Percentiles rank a stretch among this genome's conserved stretches.
Conservation (phyloP, 306 rosid species). For the Corylus heterophylla region DNA sequence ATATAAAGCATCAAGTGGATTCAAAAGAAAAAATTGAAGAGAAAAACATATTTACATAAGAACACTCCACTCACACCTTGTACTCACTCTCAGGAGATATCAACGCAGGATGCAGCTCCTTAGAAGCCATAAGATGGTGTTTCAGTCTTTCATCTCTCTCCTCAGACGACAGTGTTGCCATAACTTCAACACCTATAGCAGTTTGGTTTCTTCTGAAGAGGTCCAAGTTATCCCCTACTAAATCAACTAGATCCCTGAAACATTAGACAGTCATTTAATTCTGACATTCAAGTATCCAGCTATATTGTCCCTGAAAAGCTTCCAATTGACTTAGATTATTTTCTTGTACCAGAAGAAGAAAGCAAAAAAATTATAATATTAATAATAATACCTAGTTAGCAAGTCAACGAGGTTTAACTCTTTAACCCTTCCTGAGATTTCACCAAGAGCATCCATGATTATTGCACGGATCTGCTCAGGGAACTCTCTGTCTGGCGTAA, state of each 20-base stretch:
- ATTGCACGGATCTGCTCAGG: constrained; percentile 71
- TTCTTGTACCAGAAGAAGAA: constrained; percentile 25
- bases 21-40: constrained; percentile 28
- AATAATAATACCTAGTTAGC: constrained; percentile 65
- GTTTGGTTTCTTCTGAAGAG: constrained; percentile 97
- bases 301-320: constrained; percentile 13
- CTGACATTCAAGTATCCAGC: neutral
- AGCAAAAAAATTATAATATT: neutral
- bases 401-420: constrained; percentile 88
- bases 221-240: constrained; percentile 84
- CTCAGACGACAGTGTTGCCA: constrained; percentile 88
- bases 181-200: constrained; percentile 80
- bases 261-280: constrained; percentile 15
- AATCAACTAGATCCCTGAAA: constrained; percentile 83
- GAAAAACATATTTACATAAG: constrained; percentile 33
- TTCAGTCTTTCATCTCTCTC: constrained; percentile 96
- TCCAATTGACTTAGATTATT: constrained; percentile 25
- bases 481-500: constrained; percentile 85
- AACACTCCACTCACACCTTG: constrained; percentile 99
- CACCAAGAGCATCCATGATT: constrained; percentile 91
- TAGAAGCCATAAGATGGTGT: constrained; percentile 74
- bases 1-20: constrained; percentile 36
- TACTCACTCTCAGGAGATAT: constrained; percentile 98
- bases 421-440: constrained; percentile 71
- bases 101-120: constrained; percentile 97